phyloP scores from a whole-genome alignment of 139 green algal genomes.

The Chlamydomonas incerta region DNA sequence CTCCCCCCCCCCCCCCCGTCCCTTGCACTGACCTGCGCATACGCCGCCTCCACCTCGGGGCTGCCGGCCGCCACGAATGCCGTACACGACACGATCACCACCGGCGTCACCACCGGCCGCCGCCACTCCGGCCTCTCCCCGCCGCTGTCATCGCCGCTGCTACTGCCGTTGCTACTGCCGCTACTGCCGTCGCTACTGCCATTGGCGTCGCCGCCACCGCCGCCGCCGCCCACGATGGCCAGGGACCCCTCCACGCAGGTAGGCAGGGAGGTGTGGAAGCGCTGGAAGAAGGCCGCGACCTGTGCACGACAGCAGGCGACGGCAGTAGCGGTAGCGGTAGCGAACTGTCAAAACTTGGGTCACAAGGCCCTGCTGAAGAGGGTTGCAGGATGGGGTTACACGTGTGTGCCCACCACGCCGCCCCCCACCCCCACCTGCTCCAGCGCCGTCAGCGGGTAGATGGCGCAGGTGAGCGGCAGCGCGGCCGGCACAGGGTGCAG shows the following conservation, averaged over 20 bases:
- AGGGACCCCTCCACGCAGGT: not conserved
- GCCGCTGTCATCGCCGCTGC: not conserved
- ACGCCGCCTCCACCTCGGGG: not conserved
- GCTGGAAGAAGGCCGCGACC: too few species aligned
- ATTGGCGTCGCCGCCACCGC: not conserved
- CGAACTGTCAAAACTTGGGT: too few species aligned
- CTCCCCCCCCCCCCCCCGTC: too few species aligned
- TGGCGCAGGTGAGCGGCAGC: not conserved
- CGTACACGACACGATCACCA: slow-evolving; percentile 21
- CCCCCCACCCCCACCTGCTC: not conserved
- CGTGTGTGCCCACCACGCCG: not conserved
- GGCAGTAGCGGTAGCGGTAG: too few species aligned
- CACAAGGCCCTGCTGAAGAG: too few species aligned
- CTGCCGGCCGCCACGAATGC: not conserved
- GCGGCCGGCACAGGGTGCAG: not conserved
- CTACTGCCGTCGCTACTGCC: not conserved
- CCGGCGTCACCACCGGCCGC: not conserved
- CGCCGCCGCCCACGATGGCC: not conserved
- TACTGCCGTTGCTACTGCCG: not conserved
- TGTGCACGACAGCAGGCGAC: too few species aligned
- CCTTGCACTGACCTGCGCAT: slow-evolving; percentile 9
- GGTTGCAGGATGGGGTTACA: too few species aligned
- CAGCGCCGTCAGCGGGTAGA: not conserved
- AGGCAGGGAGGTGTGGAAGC: too few species aligned
- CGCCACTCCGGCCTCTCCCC: not conserved